Percentiles rank a stretch among this genome's conserved stretches.
phyloP scores from a whole-genome alignment of 139 green algal species.

The Chlamydomonas sphaeroides region DNA sequence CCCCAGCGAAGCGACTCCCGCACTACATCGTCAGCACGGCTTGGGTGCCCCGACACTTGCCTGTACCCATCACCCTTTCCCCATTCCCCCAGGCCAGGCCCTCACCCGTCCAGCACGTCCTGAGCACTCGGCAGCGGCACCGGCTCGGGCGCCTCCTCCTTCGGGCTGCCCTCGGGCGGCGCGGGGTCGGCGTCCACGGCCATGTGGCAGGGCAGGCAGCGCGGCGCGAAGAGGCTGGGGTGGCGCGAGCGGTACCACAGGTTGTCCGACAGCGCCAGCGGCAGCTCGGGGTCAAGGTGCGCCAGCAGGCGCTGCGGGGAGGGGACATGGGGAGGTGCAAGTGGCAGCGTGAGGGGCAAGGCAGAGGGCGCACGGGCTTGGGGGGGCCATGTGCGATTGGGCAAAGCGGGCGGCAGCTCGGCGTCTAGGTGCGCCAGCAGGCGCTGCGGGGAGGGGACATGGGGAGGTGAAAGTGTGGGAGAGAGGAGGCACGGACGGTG shows the following conservation, averaged over 20 bases:
- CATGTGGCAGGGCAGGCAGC: slow-evolving; percentile 48
- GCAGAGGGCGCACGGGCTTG: too few relatives aligned
- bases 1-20: too few relatives aligned
- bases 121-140: too few relatives aligned
- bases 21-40: too few relatives aligned
- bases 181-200: slow-evolving; percentile 31
- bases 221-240: slow-evolving; percentile 38
- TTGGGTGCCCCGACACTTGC: too few relatives aligned
- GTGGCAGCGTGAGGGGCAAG: background rate
- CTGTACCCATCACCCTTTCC: too few relatives aligned
- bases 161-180: background rate
- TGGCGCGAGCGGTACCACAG: slow-evolving; percentile 32
- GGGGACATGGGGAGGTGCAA: background rate
- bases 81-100: too few relatives aligned
- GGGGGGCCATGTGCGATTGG: too few relatives aligned
- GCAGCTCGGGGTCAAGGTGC: slow-evolving; percentile 9
- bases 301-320: slow-evolving; percentile 1
- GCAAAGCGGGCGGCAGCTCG: too few relatives aligned
- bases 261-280: slow-evolving; percentile 36
- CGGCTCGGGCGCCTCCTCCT: background rate
- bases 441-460: background rate
- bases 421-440: too few relatives aligned
- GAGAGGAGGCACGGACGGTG: background rate
- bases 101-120: too few relatives aligned
- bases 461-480: background rate